Percentiles rank a stretch among this genome's conserved stretches.
Conservation (phyloP, 1,284 basidiomycete genomes). For the Moesziomyces sp. region DNA sequence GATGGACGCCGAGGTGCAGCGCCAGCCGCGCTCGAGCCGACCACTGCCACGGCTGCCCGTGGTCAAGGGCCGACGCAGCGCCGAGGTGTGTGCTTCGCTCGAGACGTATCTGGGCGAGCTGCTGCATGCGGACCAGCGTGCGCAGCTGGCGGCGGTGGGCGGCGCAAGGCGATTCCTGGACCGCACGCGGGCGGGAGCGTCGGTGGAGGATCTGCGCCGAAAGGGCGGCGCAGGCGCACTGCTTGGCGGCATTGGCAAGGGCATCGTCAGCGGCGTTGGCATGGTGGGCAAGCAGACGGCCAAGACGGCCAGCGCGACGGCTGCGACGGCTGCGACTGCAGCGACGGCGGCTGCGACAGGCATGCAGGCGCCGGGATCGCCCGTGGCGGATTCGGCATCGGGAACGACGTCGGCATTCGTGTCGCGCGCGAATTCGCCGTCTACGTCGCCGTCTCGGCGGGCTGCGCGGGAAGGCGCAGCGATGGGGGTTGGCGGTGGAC, state of each 20-base stretch:
- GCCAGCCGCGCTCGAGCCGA: conserved; percentile 39
- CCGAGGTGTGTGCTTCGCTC: conserved; percentile 40
- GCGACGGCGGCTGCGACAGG: background rate
- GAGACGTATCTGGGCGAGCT: conserved; percentile 55
- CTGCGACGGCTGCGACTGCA: conserved; percentile 20
- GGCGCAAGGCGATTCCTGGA: conserved; percentile 59
- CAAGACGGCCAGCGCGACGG: conserved; percentile 25
- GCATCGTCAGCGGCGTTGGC: conserved; percentile 55
- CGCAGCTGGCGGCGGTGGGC: conserved; percentile 17
- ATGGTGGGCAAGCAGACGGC: conserved; percentile 57
- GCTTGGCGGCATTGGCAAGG: conserved; percentile 53
- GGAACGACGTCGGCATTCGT: conserved; percentile 29
- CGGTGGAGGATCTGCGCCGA: conserved; percentile 30
- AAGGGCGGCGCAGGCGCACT: conserved; percentile 33
- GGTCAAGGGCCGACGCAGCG: conserved; percentile 46
- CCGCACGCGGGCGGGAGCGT: conserved; percentile 54
- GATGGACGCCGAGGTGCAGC: conserved; percentile 55
- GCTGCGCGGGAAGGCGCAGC: conserved; percentile 1
- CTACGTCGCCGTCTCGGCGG: conserved; percentile 24
- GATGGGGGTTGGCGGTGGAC: background rate
- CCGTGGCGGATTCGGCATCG: conserved; percentile 19
- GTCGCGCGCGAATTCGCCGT: conserved; percentile 41
- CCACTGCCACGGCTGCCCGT: conserved; percentile 48
- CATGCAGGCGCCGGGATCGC: conserved; percentile 10
- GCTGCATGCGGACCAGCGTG: conserved; percentile 31